Percentiles rank a stretch among this genome's conserved stretches.
Evolutionary conservation across 306 rosid genomes (phyloP).

Genomic region (Acacia acuminata): DNA sequence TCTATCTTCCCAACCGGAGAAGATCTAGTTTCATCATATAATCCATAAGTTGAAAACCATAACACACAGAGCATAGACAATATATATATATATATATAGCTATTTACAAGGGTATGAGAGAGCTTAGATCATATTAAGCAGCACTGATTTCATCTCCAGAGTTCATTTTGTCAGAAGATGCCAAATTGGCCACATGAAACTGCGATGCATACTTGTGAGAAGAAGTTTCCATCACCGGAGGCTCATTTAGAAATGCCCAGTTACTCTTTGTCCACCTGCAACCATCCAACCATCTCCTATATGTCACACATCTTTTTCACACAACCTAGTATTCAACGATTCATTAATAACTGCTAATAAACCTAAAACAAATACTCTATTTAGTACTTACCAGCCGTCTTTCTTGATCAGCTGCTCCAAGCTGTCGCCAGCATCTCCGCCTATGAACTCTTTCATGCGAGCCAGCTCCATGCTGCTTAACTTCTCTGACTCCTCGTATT

Average conservation of each 20-base stretch:
- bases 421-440: conserved; percentile 34
- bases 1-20: background rate
- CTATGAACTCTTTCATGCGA: conserved; percentile 18
- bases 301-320: background rate
- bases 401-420: conserved; percentile 46
- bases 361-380: background rate
- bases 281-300: background rate
- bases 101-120: background rate
- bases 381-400: conserved; percentile 55
- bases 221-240: conserved; percentile 57
- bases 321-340: background rate
- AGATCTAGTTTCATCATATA: background rate
- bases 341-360: background rate
- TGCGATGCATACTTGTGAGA: conserved; percentile 56
- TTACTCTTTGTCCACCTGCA: conserved; percentile 87
- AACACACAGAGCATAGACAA: background rate
- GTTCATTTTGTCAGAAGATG: conserved; percentile 32
- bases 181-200: conserved; percentile 51
- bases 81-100: background rate
- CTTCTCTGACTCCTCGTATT: conserved; percentile 31
- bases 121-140: background rate
- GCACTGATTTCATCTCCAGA: conserved; percentile 39
- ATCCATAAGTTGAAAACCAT: background rate
- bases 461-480: conserved; percentile 40
- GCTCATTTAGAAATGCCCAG: conserved; percentile 92